These are phyloP conservation scores for Excoecaria agallocha DNA, from an alignment of 345 rosid genomes.

Conservation along the genomic window DNA sequence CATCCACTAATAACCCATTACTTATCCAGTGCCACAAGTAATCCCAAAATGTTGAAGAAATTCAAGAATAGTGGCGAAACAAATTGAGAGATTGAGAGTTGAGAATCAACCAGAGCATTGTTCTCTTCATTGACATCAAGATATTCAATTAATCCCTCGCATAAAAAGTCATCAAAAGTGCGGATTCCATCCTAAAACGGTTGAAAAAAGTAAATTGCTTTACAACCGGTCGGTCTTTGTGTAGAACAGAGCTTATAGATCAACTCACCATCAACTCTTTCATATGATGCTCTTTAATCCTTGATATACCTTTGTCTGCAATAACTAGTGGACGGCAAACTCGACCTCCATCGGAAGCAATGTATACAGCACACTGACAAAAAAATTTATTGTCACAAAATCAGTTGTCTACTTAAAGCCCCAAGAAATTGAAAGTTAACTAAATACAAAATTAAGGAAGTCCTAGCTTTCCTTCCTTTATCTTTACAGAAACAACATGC, in stretches of 20 bases:
- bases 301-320: conserved; percentile 87
- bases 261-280: conserved; percentile 70
- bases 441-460: conserved; percentile 6
- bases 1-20: background rate
- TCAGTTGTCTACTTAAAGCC: background rate
- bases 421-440: background rate
- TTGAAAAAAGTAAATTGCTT: conserved; percentile 25
- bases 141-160: conserved; percentile 88
- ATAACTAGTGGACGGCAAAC: conserved; percentile 98
- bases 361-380: conserved; percentile 71
- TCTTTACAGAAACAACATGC: background rate
- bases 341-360: conserved; percentile 99
- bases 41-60: background rate
- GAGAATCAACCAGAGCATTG: conserved; percentile 72
- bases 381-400: conserved; percentile 3
- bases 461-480: background rate
- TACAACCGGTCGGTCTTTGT: conserved; percentile 2
- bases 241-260: conserved; percentile 15
- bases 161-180: conserved; percentile 82
- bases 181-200: conserved; percentile 72
- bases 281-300: conserved; percentile 89
- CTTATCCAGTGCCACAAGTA: background rate
- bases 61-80: background rate
- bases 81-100: conserved; percentile 8
- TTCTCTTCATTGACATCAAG: conserved; percentile 98